Evolutionary conservation across 2,329 filamentous ascomycete genomes (phyloP), one percentile per base, ranked within the genome.

Genomic region (Penicillium italicum): DNA sequence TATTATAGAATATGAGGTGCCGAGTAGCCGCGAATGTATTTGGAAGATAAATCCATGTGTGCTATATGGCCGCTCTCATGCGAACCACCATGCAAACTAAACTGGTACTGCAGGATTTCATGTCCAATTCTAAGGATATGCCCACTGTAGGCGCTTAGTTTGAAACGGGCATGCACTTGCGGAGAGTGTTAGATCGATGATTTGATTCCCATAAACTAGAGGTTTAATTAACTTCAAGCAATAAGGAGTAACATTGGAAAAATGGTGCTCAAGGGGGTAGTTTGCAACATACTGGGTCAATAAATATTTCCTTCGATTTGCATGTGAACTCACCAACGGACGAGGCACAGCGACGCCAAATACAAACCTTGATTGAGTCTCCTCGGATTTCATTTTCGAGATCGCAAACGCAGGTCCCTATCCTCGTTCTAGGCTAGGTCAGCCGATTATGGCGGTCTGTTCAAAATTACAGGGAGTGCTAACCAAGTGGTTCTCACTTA

Each of bases 111-210:
- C 30, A 16, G 26, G 20, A n/a, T 34, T 7, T 53, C 20, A 16
- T 33, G 28, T 5, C 28, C 18, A 22, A 20, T 38, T 57, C 45
- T 38, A 45, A 57, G 33, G 37, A 16, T 44, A 42, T 57, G 44
- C 34, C 44, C 50, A 60, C 57, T 26, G 7, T 37, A 24, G 33
- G 42, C 37, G 36, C 55, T 53, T 58, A 33, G 41, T n/a, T n/a
- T 48, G 11, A 47, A 60, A 46, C 33, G 44, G 55, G 53, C 31
- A 53, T 55, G 37, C 20, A 53, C 33, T 38, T 20, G 50, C 34
- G 26, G n/a, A 16, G 31, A 31, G 44, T 22, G 10, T 5, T 42
- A 40, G 12, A n/a, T 41, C 7, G 20, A 18, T 20, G 16, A 24
- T 45, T 38, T 44, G 14, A 36, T 46, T 48, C 22, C 38, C 26